Conservation (phyloP, 2,329 filamentous ascomycete species). For the Reticulascus tulasneorum region DNA sequence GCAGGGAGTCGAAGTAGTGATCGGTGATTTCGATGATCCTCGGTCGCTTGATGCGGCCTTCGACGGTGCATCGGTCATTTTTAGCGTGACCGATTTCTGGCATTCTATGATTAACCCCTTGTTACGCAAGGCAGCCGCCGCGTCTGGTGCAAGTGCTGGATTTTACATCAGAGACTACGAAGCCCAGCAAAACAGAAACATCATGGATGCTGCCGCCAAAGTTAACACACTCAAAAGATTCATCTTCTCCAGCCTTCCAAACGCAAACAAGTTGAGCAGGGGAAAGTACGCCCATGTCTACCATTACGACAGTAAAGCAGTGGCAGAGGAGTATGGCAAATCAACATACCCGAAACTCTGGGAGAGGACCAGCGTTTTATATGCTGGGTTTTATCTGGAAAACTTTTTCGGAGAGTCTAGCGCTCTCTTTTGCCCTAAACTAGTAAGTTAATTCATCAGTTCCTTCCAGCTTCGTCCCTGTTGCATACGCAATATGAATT, state of each 20-base stretch:
- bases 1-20: constrained; percentile 37
- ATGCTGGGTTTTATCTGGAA: too few relatives aligned
- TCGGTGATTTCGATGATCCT: constrained; percentile 39
- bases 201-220: constrained; percentile 47
- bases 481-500: too few relatives aligned
- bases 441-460: too few relatives aligned
- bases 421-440: too few relatives aligned
- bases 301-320: constrained; percentile 7
- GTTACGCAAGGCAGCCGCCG: constrained; percentile 33
- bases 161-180: constrained; percentile 51
- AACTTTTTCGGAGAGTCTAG: too few relatives aligned
- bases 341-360: too few relatives aligned
- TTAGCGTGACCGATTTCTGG: constrained; percentile 54
- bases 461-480: too few relatives aligned
- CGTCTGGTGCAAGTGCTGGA: too few relatives aligned
- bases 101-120: constrained; percentile 42
- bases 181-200: constrained; percentile 48
- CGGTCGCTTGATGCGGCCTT: constrained; percentile 36
- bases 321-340: too few relatives aligned
- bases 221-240: constrained; percentile 1
- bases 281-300: constrained; percentile 3
- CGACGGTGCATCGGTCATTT: constrained; percentile 44
- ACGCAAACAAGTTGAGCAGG: background rate
- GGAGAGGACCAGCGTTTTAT: too few relatives aligned
- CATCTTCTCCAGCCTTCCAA: constrained; percentile 3